Conservation (phyloP, 148 eudicot species). For the Chenopodium suecicum region DNA sequence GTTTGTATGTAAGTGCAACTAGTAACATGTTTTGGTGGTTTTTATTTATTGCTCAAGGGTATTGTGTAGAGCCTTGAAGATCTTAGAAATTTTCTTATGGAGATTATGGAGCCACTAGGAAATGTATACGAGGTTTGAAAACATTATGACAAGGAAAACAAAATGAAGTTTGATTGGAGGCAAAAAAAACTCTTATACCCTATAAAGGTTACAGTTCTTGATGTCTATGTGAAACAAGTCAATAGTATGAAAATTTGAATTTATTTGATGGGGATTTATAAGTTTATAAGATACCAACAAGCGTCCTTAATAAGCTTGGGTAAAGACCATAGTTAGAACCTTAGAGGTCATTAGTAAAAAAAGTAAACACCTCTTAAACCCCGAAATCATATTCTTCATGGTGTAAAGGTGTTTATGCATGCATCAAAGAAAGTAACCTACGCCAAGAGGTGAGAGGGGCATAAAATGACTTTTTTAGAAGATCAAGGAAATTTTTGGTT, state of each 20-base stretch:
- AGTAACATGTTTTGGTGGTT: not conserved
- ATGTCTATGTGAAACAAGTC: too few relatives aligned
- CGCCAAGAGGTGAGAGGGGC: not conserved
- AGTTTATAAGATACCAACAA: not conserved
- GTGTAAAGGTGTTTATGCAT: not conserved
- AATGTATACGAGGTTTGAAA: not conserved
- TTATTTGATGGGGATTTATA: too few relatives aligned
- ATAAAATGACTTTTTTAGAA: not conserved
- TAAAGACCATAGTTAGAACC: not conserved
- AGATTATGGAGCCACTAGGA: not conserved
- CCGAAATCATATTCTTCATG: not conserved
- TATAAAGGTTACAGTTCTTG: too few relatives aligned
- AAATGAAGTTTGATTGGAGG: too few relatives aligned
- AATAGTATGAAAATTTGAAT: too few relatives aligned
- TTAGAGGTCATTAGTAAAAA: not conserved
- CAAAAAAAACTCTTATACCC: too few relatives aligned
- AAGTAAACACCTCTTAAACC: not conserved
- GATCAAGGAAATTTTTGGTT: not conserved
- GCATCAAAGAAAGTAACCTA: too few relatives aligned
- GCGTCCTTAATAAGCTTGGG: not conserved
- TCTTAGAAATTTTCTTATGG: not conserved
- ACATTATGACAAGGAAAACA: not conserved
- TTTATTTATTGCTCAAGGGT: not conserved
- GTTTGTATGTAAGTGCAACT: not conserved
- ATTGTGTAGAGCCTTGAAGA: not conserved